These are phyloP conservation scores for Colletotrichum euphorbiae DNA, from an alignment of 2,329 filamentous ascomycete species.

Conservation along the genomic window DNA sequence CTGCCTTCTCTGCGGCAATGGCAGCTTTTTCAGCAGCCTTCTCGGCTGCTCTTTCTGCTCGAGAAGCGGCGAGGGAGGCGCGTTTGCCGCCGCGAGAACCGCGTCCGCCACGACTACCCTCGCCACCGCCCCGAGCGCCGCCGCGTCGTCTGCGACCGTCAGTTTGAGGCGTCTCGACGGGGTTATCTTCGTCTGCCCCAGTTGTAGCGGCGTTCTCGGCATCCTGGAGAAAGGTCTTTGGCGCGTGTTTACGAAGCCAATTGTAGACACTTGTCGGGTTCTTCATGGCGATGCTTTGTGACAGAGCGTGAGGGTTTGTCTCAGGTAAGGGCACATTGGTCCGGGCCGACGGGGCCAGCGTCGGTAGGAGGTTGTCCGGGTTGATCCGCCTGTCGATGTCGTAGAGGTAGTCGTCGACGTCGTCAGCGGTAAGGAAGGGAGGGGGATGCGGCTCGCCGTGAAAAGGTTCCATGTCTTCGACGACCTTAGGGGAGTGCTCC, in stretches of 20 bases:
- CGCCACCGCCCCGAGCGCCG: slow-evolving; percentile 35
- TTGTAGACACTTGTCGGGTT: slow-evolving; percentile 96
- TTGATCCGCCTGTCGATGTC: slow-evolving; percentile 68
- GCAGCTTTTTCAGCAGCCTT: slow-evolving; percentile 51
- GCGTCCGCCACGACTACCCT: slow-evolving; percentile 37
- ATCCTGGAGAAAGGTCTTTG: slow-evolving; percentile 87
- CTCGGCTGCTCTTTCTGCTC: slow-evolving; percentile 49
- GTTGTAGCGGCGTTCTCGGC: slow-evolving; percentile 61
- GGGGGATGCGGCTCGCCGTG: slow-evolving; percentile 68
- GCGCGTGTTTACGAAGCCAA: slow-evolving; percentile 89
- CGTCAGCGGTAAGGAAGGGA: slow-evolving; percentile 75
- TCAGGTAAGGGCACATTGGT: slow-evolving; percentile 43
- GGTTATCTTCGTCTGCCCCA: slow-evolving; percentile 53
- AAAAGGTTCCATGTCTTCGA: slow-evolving; percentile 61
- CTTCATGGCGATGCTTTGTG: slow-evolving; percentile 53
- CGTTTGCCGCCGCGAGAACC: slow-evolving; percentile 42
- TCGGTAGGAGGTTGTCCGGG: slow-evolving; percentile 57
- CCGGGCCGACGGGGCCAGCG: slow-evolving; percentile 63
- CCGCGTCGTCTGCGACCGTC: slow-evolving; percentile 43
- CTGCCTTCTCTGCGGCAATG: slow-evolving; percentile 45
- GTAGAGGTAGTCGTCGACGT: slow-evolving; percentile 80
- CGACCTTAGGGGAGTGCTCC: slow-evolving; percentile 70
- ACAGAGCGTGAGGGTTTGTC: slow-evolving; percentile 53
- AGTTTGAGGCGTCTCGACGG: slow-evolving; percentile 45
- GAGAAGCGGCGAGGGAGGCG: slow-evolving; percentile 49